Evolutionary conservation across 768 basidiomycete species (phyloP), one percentile per base, ranked within the genome.

Genomic region (Naganishia vaughanmartiniae): DNA sequence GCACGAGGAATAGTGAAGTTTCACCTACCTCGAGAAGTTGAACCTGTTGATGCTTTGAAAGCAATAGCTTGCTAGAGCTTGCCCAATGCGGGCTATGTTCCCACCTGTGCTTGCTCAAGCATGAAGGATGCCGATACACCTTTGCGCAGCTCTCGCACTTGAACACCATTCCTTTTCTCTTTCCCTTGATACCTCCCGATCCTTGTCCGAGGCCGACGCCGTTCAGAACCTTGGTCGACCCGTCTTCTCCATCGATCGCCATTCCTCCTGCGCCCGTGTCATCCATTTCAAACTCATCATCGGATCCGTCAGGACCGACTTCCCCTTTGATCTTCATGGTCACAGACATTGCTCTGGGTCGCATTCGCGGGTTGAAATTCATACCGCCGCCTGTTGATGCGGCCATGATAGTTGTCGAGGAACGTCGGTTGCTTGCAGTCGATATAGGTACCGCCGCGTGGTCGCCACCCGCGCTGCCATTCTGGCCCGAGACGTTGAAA

Each of bases 31-130:
- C 95, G 54, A 99, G 89, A 65, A 97, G 83, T 76, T 97, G 95
- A 0, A 99, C 95, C 75, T 98, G 94, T 77, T 97, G 93, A 79
- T 97, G 94, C 82, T 97, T 98, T 82, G 89, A 91, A 70, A 97
- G 84, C 36, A 93, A 87, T 75, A 93, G 88, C 79, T 93, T 92
- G 74, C 89, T 86, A 1, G 93, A 90, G 79, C 93, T 91, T 54
- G 90, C 89, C 95, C 95, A 98, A 76, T 96, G 93, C 24, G 91
- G 91, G 39, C 91, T 92, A 78, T 95, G 92, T 77, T 97, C 94
- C 95, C 95, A 98, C 39, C 95, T 90, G 78, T 98, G 95, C 81
- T 97, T 97, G 81, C 94, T 91, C 57, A 98, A 84, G 81, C 94
- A 97, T 15, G 90, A 92, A 2, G 93, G 93, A 81, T 98, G 94